These are phyloP conservation scores for Colletotrichum gloeosporioides DNA, from an alignment of 2,329 filamentous ascomycete genomes.

Conservation along the genomic window DNA sequence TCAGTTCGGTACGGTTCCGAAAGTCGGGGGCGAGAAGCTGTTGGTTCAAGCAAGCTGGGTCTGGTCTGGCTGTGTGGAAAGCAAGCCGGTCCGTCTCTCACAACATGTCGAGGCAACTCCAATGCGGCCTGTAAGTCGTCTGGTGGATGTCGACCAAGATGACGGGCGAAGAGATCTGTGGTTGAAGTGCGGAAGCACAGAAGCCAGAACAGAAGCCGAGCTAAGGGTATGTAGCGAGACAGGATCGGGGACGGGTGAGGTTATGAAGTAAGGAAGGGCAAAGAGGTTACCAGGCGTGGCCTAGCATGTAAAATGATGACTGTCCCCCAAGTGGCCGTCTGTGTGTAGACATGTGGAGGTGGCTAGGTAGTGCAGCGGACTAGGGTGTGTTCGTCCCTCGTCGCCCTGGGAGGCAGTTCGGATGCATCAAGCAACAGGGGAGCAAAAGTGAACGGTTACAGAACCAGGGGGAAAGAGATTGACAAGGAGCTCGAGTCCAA, in stretches of 20 bases:
- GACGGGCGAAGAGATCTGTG: neutral
- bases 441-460: slow-evolving; percentile 17
- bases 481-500: slow-evolving; percentile 12
- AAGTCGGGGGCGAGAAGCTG: neutral
- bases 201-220: slow-evolving; percentile 4
- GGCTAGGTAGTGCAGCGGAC: slow-evolving; percentile 19
- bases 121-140: neutral
- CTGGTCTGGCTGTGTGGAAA: neutral
- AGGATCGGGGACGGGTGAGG: slow-evolving; percentile 18
- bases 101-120: slow-evolving; percentile 4
- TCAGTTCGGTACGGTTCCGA: neutral
- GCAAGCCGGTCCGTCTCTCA: neutral
- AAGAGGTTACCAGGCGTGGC: slow-evolving; percentile 7
- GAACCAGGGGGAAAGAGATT: slow-evolving; percentile 12
- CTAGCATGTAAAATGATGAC: slow-evolving; percentile 20
- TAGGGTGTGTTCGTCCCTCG: slow-evolving; percentile 17
- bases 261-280: slow-evolving; percentile 20
- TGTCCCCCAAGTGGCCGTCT: neutral
- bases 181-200: slow-evolving; percentile 16
- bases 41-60: neutral
- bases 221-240: neutral
- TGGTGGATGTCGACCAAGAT: neutral
- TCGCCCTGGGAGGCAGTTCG: slow-evolving; percentile 14
- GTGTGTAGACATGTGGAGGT: slow-evolving; percentile 20
- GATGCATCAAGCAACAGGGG: slow-evolving; percentile 20